Evolutionary conservation across 2,329 filamentous ascomycete species (phyloP), one percentile per base, ranked within the genome.

Genomic region (Fusarium duplospermum): DNA sequence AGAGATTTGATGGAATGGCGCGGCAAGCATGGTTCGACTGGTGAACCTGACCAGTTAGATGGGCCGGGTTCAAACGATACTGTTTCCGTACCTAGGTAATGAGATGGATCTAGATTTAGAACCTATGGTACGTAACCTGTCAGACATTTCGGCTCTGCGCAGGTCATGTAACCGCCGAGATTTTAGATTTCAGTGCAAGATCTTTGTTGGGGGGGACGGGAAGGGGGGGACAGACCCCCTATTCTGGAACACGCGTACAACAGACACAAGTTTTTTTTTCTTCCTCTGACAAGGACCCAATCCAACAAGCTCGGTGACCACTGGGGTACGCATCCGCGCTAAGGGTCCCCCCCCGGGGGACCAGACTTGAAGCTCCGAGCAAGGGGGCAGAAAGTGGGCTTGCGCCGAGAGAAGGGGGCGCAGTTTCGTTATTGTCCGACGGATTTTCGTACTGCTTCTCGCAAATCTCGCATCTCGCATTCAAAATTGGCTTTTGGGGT

Each of bases 361-460:
- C 52, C n/a, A 56, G 31, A 57, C 31, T 20, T 45, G 42, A 57
- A 27, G 54, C 54, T 57, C 33, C 31, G 45, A 27, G 45, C 24
- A 47, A 50, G 45, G 45, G 47, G 47, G 31, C 13, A 13, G 31
- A 33, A 33, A 33, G 31, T 33, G 31, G 31, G 31, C 13, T 33
- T 33, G 31, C 31, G 31, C 31, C 11, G 31, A 33, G 31, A 14
- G 31, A 33, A 33, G 31, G 50, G 35, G 56, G 56, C 35, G 56
- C 56, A 58, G 56, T 33, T 27, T n/a, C 4, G 35, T 20, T 35
- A 33, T 36, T 16, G 56, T 58, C 56, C 56, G 56, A 58, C 56
- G 56, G 54, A 57, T 57, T 57, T 57, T 57, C 54, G 54, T 57
- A 57, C 54, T 27, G n/a, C 33, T 57, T 56, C 22, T 56, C 54